phyloP scores from a whole-genome alignment of 352 stramenopile species.

The Phytophthora pistaciae region DNA sequence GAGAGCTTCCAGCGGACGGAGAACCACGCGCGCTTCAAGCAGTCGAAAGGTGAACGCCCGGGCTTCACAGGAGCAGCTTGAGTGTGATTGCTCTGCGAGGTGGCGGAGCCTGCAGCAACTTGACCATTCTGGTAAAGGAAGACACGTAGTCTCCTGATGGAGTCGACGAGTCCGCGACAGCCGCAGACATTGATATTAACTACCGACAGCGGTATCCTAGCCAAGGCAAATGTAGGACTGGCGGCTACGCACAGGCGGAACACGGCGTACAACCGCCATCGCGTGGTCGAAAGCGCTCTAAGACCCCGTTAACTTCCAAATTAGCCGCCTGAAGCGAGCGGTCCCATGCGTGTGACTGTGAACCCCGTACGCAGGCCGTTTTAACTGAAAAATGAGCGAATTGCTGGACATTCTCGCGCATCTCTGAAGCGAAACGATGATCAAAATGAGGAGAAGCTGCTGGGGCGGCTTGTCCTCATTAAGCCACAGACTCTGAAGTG shows the following conservation, averaged over 20 bases:
- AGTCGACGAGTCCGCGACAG: slow-evolving; percentile 5
- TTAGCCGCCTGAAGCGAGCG: not conserved
- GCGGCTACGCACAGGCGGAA: not conserved
- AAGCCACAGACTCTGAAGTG: not conserved
- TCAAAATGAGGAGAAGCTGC: not conserved
- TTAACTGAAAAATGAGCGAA: slow-evolving; percentile 1
- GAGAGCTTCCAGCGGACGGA: slow-evolving; percentile 30
- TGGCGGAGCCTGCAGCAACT: not conserved
- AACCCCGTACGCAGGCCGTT: not conserved
- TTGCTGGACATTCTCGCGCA: not conserved
- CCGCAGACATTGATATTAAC: slow-evolving; percentile 4
- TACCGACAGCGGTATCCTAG: not conserved
- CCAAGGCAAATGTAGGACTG: not conserved
- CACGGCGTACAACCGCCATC: not conserved
- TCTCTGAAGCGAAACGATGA: slow-evolving; percentile 3
- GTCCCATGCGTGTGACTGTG: slow-evolving; percentile 6
- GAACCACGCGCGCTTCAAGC: slow-evolving; percentile 28
- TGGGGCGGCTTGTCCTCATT: too few relatives aligned
- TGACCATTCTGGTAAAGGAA: not conserved
- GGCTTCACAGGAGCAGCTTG: not conserved
- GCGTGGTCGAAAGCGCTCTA: not conserved
- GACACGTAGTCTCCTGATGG: slow-evolving; percentile 13
- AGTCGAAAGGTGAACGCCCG: slow-evolving; percentile 3
- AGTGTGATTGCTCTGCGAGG: not conserved
- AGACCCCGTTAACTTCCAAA: not conserved